Evolutionary conservation across 306 rosid species (phyloP).

Genomic region (Senna siamea): DNA sequence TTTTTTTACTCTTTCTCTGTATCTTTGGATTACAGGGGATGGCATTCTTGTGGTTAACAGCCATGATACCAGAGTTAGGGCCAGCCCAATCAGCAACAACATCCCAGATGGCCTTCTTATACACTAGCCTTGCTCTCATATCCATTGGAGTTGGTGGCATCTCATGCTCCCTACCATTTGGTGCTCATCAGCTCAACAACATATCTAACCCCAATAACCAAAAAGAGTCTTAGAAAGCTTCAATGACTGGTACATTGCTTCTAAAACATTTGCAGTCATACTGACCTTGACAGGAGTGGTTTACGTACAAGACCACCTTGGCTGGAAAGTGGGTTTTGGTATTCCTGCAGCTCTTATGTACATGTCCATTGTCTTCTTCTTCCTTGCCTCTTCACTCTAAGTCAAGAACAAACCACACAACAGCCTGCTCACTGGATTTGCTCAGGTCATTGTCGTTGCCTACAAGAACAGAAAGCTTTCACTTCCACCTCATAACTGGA

Average conservation of each 20-base stretch:
- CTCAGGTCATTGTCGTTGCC: slow-evolving; percentile 52
- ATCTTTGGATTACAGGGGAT: slow-evolving; percentile 53
- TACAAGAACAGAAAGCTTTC: slow-evolving; percentile 52
- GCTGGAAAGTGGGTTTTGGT: slow-evolving; percentile 79
- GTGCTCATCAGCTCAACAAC: slow-evolving; percentile 64
- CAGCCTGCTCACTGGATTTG: slow-evolving; percentile 62
- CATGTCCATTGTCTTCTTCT: slow-evolving; percentile 48
- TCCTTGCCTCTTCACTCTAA: slow-evolving; percentile 55
- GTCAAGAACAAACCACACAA: slow-evolving; percentile 54
- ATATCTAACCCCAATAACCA: slow-evolving; percentile 47
- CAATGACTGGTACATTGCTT: slow-evolving; percentile 67
- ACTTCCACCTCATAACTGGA: slow-evolving; percentile 39
- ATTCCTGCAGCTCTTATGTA: slow-evolving; percentile 68
- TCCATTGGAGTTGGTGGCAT: slow-evolving; percentile 70
- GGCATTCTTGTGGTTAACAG: slow-evolving; percentile 60
- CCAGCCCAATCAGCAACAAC: slow-evolving; percentile 53
- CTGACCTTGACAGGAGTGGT: slow-evolving; percentile 59
- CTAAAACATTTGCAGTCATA: slow-evolving; percentile 49
- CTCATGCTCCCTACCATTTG: slow-evolving; percentile 66
- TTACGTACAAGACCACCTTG: slow-evolving; percentile 59
- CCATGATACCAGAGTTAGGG: slow-evolving; percentile 56
- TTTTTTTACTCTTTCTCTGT: too few relatives aligned
- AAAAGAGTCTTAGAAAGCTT: slow-evolving; percentile 56
- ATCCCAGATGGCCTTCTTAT: slow-evolving; percentile 50
- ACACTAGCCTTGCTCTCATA: slow-evolving; percentile 46